Percentiles rank a stretch among this genome's conserved stretches.
Evolutionary conservation across 23 red algal genomes (phyloP).

Genomic region (Gracilaria gracilis): DNA sequence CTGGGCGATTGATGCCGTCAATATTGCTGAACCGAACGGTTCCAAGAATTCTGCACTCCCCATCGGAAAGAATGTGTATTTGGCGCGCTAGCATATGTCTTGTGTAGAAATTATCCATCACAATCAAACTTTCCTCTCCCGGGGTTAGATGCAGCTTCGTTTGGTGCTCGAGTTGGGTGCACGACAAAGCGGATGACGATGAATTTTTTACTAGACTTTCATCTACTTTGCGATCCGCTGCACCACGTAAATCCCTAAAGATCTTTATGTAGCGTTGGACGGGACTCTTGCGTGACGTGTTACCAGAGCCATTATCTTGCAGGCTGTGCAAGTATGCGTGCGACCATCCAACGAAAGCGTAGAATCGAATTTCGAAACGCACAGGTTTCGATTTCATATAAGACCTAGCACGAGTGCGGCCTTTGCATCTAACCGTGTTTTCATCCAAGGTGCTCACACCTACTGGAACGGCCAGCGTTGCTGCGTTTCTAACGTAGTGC

Average conservation of each 20-base stretch:
- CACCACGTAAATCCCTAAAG: background rate
- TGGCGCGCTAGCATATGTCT: background rate
- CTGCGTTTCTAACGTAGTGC: background rate
- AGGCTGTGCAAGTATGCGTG: slow-evolving; percentile 9
- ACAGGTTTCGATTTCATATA: slow-evolving; percentile 17
- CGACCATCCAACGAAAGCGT: background rate
- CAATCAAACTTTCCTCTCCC: background rate
- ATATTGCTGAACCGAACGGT: background rate
- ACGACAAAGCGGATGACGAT: background rate
- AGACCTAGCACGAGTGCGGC: no score
- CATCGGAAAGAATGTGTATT: background rate
- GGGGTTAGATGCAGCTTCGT: background rate
- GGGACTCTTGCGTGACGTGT: background rate
- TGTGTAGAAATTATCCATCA: slow-evolving; percentile 1
- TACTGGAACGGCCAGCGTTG: background rate
- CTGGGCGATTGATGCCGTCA: no score
- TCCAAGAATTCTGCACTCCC: no score
- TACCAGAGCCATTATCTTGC: no score
- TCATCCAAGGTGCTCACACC: no score
- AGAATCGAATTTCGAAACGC: background rate
- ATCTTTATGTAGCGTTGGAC: slow-evolving; percentile 11
- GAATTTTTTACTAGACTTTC: background rate
- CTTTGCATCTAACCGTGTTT: no score
- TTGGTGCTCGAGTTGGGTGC: background rate
- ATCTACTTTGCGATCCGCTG: slow-evolving; percentile 6